Conservation (phyloP, 2,329 filamentous ascomycete species). For the Didymella sp. region DNA sequence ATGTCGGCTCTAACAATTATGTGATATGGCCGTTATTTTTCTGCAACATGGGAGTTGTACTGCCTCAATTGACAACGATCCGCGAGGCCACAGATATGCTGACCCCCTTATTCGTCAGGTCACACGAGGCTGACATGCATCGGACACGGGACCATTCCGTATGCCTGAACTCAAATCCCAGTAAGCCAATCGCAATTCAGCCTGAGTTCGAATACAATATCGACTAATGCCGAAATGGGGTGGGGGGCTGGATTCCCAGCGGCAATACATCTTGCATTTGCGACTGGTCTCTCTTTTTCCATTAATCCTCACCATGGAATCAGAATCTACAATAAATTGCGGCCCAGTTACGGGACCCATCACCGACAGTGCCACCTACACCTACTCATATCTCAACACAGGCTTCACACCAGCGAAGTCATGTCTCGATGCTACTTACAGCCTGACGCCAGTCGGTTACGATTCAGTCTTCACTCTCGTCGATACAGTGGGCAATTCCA, state of each 20-base stretch:
- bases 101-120: neutral
- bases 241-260: neutral
- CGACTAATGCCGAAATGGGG: neutral
- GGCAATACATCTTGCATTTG: neutral
- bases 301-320: neutral
- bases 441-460: neutral
- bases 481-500: neutral
- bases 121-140: neutral
- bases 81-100: neutral
- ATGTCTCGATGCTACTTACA: slow-evolving; percentile 5
- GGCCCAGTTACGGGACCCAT: slow-evolving; percentile 4
- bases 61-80: neutral
- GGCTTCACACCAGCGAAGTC: slow-evolving; percentile 3
- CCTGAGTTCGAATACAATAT: neutral
- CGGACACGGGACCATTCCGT: neutral
- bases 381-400: neutral
- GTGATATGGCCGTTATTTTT: no score
- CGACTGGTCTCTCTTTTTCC: neutral
- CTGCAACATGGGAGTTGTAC: no score
- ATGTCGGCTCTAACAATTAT: no score
- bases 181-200: neutral
- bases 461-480: neutral
- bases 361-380: neutral
- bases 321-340: neutral
- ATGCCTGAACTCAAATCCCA: neutral